phyloP scores from a whole-genome alignment of 2,329 filamentous ascomycete species.

The Onygenales sp. region DNA sequence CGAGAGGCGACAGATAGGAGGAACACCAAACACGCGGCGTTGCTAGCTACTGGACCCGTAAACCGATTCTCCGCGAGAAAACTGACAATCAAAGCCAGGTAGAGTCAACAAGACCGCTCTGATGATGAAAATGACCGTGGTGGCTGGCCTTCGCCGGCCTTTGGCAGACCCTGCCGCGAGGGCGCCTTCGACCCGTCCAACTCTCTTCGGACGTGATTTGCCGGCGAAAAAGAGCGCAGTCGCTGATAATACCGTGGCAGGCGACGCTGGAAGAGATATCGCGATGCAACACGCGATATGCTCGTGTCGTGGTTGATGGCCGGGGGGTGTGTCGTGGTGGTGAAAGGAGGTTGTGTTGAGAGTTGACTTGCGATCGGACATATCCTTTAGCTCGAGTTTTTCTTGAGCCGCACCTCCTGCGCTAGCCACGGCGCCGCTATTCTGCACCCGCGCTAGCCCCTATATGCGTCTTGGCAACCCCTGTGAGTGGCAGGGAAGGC shows the following conservation, averaged over 20 bases:
- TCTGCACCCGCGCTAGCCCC: neutral
- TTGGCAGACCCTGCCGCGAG: constrained; percentile 40
- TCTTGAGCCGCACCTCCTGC: constrained; percentile 10
- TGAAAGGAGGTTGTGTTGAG: constrained; percentile 33
- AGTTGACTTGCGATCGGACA: constrained; percentile 29
- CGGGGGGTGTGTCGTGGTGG: constrained; percentile 23
- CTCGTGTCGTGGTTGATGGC: constrained; percentile 23
- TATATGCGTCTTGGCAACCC: neutral
- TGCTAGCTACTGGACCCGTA: neutral
- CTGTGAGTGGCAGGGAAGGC: neutral
- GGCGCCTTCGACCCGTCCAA: constrained; percentile 34
- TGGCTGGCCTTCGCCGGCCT: constrained; percentile 35
- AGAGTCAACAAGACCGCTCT: constrained; percentile 7
- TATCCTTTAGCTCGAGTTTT: constrained; percentile 30
- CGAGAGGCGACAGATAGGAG: neutral
- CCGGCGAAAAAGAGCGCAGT: constrained; percentile 19
- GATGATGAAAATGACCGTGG: constrained; percentile 24
- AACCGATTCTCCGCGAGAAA: neutral
- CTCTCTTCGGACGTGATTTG: constrained; percentile 22
- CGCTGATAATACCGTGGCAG: constrained; percentile 18
- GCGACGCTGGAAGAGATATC: constrained; percentile 25
- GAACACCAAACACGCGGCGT: neutral
- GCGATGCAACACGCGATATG: constrained; percentile 35
- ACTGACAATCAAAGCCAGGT: neutral
- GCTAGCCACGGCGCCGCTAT: neutral